Evolutionary conservation across 2,329 filamentous ascomycete species (phyloP).

Genomic region (Westerdykella ornata): DNA sequence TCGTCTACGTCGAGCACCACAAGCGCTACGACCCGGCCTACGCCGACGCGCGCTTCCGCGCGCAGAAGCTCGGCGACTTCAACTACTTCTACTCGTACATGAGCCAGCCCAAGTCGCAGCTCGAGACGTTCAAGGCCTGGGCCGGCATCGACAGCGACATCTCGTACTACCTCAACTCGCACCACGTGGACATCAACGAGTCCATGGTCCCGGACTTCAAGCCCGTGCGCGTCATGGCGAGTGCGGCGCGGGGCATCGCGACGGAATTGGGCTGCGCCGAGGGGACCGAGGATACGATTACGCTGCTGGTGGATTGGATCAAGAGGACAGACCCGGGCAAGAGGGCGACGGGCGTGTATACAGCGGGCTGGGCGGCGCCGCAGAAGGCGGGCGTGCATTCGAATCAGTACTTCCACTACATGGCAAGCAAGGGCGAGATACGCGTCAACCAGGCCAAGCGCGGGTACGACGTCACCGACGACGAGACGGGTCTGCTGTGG

Average conservation of each 20-base stretch:
- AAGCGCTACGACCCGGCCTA: slow-evolving; percentile 94
- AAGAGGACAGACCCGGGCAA: slow-evolving; percentile 62
- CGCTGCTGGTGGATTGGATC: slow-evolving; percentile 80
- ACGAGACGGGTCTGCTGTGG: slow-evolving; percentile 66
- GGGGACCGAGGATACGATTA: slow-evolving; percentile 88
- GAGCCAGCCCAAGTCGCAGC: slow-evolving; percentile 64
- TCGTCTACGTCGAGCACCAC: slow-evolving; percentile 93
- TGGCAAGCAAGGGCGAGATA: slow-evolving; percentile 77
- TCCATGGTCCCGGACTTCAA: slow-evolving; percentile 80
- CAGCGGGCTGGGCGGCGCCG: slow-evolving; percentile 89
- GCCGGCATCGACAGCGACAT: slow-evolving; percentile 89
- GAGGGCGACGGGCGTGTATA: slow-evolving; percentile 82
- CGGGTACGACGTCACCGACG: slow-evolving; percentile 90
- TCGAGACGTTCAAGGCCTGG: slow-evolving; percentile 93
- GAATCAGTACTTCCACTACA: slow-evolving; percentile 95
- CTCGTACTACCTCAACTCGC: slow-evolving; percentile 91
- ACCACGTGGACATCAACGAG: slow-evolving; percentile 89
- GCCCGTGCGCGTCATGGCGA: slow-evolving; percentile 72
- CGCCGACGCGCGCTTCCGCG: slow-evolving; percentile 74
- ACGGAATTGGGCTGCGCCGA: slow-evolving; percentile 69
- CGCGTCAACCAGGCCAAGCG: slow-evolving; percentile 88
- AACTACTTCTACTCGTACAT: slow-evolving; percentile 99
- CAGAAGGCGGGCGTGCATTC: slow-evolving; percentile 91
- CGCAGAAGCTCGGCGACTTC: slow-evolving; percentile 77
- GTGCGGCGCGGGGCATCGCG: slow-evolving; percentile 71